These are phyloP conservation scores for Amanita pallidorosea DNA, from an alignment of 768 basidiomycete genomes.

Conservation along the genomic window DNA sequence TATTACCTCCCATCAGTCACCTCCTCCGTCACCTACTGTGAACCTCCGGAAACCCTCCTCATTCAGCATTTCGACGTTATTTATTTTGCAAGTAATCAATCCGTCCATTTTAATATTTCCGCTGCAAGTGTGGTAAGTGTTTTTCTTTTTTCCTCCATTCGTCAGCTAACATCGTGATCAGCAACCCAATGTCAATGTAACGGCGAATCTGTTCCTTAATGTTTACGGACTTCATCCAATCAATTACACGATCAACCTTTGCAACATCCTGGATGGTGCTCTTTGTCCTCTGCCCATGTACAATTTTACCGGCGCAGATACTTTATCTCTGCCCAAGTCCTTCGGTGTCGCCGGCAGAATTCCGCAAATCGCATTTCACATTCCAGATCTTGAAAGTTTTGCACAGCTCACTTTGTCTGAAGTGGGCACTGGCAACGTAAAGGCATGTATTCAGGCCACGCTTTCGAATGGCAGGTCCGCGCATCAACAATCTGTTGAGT, in stretches of 20 bases:
- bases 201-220: conserved; percentile 72
- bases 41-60: conserved; percentile 69
- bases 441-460: conserved; percentile 87
- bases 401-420: conserved; percentile 70
- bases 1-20: conserved; percentile 41
- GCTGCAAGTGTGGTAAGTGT: conserved; percentile 75
- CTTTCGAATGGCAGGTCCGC: conserved; percentile 86
- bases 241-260: conserved; percentile 83
- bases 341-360: conserved; percentile 44
- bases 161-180: conserved; percentile 16
- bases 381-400: conserved; percentile 89
- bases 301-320: conserved; percentile 80
- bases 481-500: conserved; percentile 64
- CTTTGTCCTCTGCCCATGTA: conserved; percentile 77
- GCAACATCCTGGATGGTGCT: conserved; percentile 63
- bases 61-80: conserved; percentile 68
- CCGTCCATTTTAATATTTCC: conserved; percentile 75
- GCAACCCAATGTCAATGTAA: conserved; percentile 71
- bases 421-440: conserved; percentile 56
- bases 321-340: conserved; percentile 51
- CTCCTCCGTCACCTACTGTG: conserved; percentile 81
- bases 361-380: conserved; percentile 73
- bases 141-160: conserved; percentile 2
- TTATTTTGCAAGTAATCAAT: conserved; percentile 61
- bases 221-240: conserved; percentile 81